Evolutionary conservation across 441 rosid species (phyloP), one percentile per base, ranked within the genome.

Genomic region (Populus tomentosa): DNA sequence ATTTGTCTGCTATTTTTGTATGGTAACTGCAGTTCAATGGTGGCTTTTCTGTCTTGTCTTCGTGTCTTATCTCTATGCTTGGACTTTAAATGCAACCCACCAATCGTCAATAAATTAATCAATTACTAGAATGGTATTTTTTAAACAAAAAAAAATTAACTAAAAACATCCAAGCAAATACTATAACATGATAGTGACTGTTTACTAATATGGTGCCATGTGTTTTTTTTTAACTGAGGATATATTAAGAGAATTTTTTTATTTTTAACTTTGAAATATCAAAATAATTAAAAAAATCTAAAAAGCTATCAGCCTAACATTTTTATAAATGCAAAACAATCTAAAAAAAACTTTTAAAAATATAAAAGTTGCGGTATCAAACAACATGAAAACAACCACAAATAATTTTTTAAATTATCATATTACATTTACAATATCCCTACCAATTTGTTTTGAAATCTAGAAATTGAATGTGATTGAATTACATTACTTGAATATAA

Each of bases 11-110:
- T 28, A 5, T 30, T 62, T 16, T 32, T n/a, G 82, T 77, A 69
- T 85, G 69, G 88, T 85, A 87, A 86, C 84, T 85, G 82, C 86
- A 89, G 77, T 85, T 78, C 38, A 85, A 82, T 86, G 79, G 53
- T 64, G 73, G 86, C n/a, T 20, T 20, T 20, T 84, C 79, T 81
- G 89, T 84, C 88, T 75, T 70, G 62, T 72, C 73, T 63, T 30
- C 75, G n/a, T 81, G 81, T 78, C 83, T 74, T 23, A 75, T 75
- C 82, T 70, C 36, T 40, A 10, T 70, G 76, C 50, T 79, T 71
- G 70, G 50, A 70, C 79, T 70, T 78, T 59, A 33, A 76, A 65
- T 28, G 70, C 8, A 28, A 3, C 69, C 38, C 35, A 66, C 70
- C 32, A 14, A 26, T 30, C 20, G 16, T 32, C 20, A 4, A 11